phyloP scores from a whole-genome alignment of 305 asterid genomes.

The Solanum aculeatissimum region DNA sequence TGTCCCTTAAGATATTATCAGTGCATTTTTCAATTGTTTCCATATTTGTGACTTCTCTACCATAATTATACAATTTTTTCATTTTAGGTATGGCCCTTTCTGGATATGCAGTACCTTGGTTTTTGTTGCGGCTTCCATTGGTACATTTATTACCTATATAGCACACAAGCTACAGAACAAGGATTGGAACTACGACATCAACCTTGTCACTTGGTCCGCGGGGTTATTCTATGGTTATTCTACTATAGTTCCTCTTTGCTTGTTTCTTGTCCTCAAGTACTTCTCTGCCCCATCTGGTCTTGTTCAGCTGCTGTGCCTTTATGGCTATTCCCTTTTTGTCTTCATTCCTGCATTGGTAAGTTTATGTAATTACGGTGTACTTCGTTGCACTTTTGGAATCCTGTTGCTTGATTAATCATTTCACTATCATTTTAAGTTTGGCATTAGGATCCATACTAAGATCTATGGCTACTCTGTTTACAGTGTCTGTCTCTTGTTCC shows the following conservation, averaged over 20 bases:
- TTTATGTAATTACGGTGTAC: neutral
- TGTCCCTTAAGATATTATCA: neutral
- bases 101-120: constrained; percentile 97
- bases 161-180: constrained; percentile 75
- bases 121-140: constrained; percentile 93
- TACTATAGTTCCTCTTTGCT: constrained; percentile 60
- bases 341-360: constrained; percentile 98
- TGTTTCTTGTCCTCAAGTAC: constrained; percentile 81
- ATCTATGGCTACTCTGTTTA: constrained; percentile 7
- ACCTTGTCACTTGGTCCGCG: constrained; percentile 87
- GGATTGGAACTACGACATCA: constrained; percentile 85
- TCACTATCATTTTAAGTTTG: neutral
- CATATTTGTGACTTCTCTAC: neutral
- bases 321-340: constrained; percentile 85
- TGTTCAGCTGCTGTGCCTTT: constrained; percentile 80
- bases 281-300: constrained; percentile 92
- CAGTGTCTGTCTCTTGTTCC: constrained; percentile 93
- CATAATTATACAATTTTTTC: neutral
- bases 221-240: constrained; percentile 93
- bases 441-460: neutral
- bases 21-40: neutral
- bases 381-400: neutral
- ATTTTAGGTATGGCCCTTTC: constrained; percentile 89
- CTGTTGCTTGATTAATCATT: neutral
- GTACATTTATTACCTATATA: constrained; percentile 86